Evolutionary conservation across 225 moss, liverwort and hornwort species (phyloP), one percentile per base, ranked within the genome.

Genomic region (Pleurozium schreberi): DNA sequence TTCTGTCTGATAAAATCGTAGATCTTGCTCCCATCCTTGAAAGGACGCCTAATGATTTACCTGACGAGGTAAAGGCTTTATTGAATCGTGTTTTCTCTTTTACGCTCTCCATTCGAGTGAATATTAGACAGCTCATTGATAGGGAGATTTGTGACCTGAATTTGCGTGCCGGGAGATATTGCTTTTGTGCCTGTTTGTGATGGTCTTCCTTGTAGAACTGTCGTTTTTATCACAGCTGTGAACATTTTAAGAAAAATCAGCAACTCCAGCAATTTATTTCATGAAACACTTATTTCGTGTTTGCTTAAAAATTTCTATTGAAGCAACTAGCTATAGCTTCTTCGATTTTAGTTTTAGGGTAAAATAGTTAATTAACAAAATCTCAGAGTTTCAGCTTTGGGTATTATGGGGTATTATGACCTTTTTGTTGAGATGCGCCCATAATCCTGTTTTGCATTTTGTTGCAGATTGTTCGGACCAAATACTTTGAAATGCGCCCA

Each of bases 401-500:
- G 62, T 79, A 45, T 52, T 55, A 18, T 71, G 33, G 49, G 82
- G 31, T n/a, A 66, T 67, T 49, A 78, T 61, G 69, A 55, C 50
- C 49, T 68, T 59, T 68, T 40, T 84, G 49, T 68, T 69, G 79
- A 86, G 79, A 52, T 53, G 43, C 66, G 18, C 67, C 10, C 50
- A 13, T 71, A 80, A 73, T 80, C 85, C 62, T 81, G 57, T 20
- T 42, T 77, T 28, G 18, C 52, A 75, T 60, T 75, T 68, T 82
- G 49, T 42, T 53, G 73, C 94, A 97, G 97, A 91, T 97, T 85
- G 96, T 97, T 68, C 92, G 97, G 73, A 97, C 97, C 11, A 97
- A 97, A 90, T 97, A 97, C 87, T 97, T 97, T 58, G 96, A 97
- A 82, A 97, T 97, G 97, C 97, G 93, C 60, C 97, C 97, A 42